These are phyloP conservation scores for Mycena epipterygia DNA, from an alignment of 768 basidiomycete genomes.

Conservation along the genomic window DNA sequence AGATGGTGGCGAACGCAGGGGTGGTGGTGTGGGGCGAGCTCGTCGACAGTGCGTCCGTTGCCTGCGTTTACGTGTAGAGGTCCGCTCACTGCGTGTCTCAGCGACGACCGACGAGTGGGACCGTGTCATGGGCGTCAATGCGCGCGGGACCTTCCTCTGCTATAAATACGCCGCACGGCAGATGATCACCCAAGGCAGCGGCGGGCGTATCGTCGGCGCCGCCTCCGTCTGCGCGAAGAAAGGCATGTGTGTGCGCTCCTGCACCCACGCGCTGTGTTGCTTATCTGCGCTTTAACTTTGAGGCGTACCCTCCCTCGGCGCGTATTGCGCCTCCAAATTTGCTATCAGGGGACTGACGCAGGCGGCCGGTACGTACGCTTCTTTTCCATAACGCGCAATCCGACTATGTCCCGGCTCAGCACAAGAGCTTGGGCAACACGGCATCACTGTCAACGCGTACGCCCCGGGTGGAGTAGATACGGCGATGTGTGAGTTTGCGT, in stretches of 20 bases:
- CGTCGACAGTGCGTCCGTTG: constrained; percentile 28
- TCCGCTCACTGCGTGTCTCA: neutral
- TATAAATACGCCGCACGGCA: constrained; percentile 55
- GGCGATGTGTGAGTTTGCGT: constrained; percentile 24
- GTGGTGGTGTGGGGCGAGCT: constrained; percentile 27
- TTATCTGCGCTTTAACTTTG: neutral
- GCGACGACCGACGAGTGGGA: constrained; percentile 42
- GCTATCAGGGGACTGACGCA: constrained; percentile 33
- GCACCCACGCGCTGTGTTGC: too few species aligned
- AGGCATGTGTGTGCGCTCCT: neutral
- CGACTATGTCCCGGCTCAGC: constrained; percentile 25
- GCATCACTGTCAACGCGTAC: constrained; percentile 44
- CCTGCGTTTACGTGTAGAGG: too few species aligned
- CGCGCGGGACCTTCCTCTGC: constrained; percentile 50
- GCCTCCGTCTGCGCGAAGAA: constrained; percentile 33
- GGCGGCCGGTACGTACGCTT: neutral
- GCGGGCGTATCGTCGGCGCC: constrained; percentile 54
- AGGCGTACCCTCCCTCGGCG: constrained; percentile 22
- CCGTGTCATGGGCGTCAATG: constrained; percentile 46
- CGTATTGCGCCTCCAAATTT: constrained; percentile 49
- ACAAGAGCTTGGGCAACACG: constrained; percentile 37
- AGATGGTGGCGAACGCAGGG: constrained; percentile 47
- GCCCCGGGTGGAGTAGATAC: constrained; percentile 42
- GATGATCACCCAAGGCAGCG: constrained; percentile 54
- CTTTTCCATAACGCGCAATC: neutral